Conservation (phyloP, 352 stramenopile species). For the Phytophthora agathidicida region DNA sequence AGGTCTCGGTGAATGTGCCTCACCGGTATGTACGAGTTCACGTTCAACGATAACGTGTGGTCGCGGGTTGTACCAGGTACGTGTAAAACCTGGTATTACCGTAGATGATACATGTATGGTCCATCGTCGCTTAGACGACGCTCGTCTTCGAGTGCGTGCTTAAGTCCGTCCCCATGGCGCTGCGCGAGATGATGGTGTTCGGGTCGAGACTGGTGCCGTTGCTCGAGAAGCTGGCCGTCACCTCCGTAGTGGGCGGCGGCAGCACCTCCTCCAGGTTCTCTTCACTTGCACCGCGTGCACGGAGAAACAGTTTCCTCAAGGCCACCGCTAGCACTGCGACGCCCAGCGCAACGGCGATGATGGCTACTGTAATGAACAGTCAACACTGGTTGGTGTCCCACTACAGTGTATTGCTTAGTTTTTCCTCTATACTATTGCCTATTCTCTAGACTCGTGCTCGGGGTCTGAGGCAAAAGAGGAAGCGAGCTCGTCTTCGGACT, state of each 20-base stretch:
- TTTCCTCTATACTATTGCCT: too few relatives aligned
- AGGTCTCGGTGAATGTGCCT: too few relatives aligned
- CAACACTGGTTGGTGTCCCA: too few relatives aligned
- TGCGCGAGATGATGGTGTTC: conserved; percentile 2
- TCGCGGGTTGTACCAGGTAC: too few relatives aligned
- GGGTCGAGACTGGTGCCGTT: conserved; percentile 1
- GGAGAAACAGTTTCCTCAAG: conserved; percentile 64
- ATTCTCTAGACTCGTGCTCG: too few relatives aligned
- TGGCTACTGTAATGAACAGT: too few relatives aligned
- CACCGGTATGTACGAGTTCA: too few relatives aligned
- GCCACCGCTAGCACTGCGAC: conserved; percentile 60
- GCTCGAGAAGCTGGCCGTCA: conserved; percentile 19
- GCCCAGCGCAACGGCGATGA: conserved; percentile 59
- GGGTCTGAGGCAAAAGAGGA: too few relatives aligned
- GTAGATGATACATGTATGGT: not conserved
- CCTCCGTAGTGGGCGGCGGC: conserved; percentile 17
- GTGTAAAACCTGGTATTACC: too few relatives aligned
- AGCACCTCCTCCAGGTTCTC: conserved; percentile 49
- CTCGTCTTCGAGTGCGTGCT: conserved; percentile 12
- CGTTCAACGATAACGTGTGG: too few relatives aligned
- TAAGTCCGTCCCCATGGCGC: conserved; percentile 2
- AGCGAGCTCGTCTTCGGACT: too few relatives aligned
- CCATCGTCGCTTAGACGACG: conserved; percentile 2
- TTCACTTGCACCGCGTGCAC: conserved; percentile 45
- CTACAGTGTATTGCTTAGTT: too few relatives aligned